Evolutionary conservation across 2,329 filamentous ascomycete species (phyloP), one percentile per base, ranked within the genome.

Genomic region (Xylogone sp.): DNA sequence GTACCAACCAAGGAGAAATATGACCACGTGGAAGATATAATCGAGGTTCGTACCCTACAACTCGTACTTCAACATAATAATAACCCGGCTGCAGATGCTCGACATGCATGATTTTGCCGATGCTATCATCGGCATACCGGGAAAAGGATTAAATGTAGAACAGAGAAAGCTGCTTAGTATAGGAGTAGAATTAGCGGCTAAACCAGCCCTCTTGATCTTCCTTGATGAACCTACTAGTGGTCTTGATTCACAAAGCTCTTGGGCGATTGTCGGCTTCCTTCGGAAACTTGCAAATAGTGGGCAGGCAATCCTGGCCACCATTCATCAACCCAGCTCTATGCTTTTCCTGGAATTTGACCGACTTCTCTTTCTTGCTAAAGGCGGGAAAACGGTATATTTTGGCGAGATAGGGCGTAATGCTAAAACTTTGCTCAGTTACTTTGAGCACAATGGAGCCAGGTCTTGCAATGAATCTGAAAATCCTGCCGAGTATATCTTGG

Each of bases 1-100:
- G 78, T 88, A 18, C 75, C 87, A 2, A 79, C 77, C 13, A 72
- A 80, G 31, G 90, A 96, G 65, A 96, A 96, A 74, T 71, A 92
- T 3, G 86, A 81, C 77, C 57, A 96, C 57, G 90, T 95, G 19
- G 84, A 92, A 27, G 10, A 5, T 10, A 10, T 27, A 27, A 27
- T 27, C 24, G 24, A 27, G 24, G 24, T 27, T 27, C 24, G 24
- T 27, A 27, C 10, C 24, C 24, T 27, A 27, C 10, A 5, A 27
- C 10, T 27, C 10, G 10, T 27, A 27, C 24, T 6, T 27, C 10
- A 27, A 27, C 24, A 27, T 10, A 27, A 27, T 27, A 27, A 5
- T 27, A 44, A 87, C 95, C 65, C 88, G 96, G 21, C 21, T 53
- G 21, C 42, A 46, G 12, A 80, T 86, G 75, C 72, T 86, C 21